A percentile compares a stretch with the other conserved stretches of the same genome.
These are phyloP conservation scores for Ochetophila trinervis DNA, from an alignment of 306 rosid species.

Conservation along the genomic window DNA sequence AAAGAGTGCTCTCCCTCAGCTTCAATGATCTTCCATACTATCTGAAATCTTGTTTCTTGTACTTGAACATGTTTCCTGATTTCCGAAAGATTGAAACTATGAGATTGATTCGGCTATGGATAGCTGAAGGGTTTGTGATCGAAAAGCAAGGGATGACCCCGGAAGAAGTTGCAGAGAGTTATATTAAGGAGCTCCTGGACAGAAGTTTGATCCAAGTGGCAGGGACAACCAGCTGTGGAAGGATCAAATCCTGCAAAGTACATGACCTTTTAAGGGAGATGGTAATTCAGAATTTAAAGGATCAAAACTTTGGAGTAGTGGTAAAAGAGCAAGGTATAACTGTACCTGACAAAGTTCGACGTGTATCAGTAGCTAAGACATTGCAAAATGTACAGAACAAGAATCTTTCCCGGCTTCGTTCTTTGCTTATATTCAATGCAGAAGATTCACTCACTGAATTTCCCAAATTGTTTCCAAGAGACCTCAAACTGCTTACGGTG, in stretches of 20 bases:
- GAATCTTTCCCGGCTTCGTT: conserved; percentile 46
- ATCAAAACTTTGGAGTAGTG: conserved; percentile 48
- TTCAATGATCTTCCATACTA: conserved; percentile 59
- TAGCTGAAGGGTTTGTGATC: conserved; percentile 60
- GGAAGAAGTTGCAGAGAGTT: conserved; percentile 56
- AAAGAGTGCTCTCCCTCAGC: conserved; percentile 48
- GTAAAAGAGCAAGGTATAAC: conserved; percentile 30
- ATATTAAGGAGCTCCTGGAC: conserved; percentile 54
- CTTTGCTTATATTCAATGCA: conserved; percentile 47
- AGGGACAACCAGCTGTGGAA: conserved; percentile 11
- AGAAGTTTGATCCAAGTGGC: conserved; percentile 44
- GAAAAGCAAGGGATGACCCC: conserved; percentile 42
- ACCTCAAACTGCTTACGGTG: conserved; percentile 30
- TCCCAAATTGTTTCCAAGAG: conserved; percentile 4
- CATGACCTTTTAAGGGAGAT: conserved; percentile 60
- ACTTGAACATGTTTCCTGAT: conserved; percentile 46
- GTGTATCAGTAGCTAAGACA: conserved; percentile 40
- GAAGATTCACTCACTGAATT: conserved; percentile 32
- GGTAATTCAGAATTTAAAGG: conserved; percentile 39
- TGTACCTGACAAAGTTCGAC: conserved; percentile 45
- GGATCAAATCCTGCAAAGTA: conserved; percentile 26
- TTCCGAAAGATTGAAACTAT: conserved; percentile 32
- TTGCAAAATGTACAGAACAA: conserved; percentile 35
- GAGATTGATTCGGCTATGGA: conserved; percentile 56
- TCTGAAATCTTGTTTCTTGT: conserved; percentile 59